These are phyloP conservation scores for Zygosaccharomyces rouxii DNA, from an alignment of 805 yeast genomes.

Conservation along the genomic window DNA sequence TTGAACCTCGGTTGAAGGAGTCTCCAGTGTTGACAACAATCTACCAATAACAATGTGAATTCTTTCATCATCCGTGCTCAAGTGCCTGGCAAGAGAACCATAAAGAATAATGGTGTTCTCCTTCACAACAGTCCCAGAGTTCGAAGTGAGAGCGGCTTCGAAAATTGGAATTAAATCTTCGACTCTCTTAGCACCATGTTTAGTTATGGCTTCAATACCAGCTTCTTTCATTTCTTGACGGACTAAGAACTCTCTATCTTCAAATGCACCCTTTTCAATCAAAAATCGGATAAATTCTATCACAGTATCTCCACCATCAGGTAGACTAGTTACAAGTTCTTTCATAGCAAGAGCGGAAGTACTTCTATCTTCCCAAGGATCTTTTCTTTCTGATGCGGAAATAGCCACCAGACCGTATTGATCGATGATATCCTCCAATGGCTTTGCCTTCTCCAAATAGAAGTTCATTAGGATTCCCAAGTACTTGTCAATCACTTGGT, in stretches of 20 bases:
- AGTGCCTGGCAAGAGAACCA: slow-evolving; percentile 87
- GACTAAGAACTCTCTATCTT: slow-evolving; percentile 68
- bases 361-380: slow-evolving; percentile 80
- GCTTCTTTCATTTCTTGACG: slow-evolving; percentile 84
- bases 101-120: slow-evolving; percentile 82
- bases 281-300: slow-evolving; percentile 57
- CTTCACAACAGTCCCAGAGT: slow-evolving; percentile 46
- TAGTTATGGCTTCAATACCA: slow-evolving; percentile 68
- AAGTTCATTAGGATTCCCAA: slow-evolving; percentile 47
- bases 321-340: slow-evolving; percentile 48
- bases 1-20: slow-evolving; percentile 89
- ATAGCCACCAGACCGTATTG: slow-evolving; percentile 74
- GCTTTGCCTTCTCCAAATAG: slow-evolving; percentile 58
- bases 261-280: slow-evolving; percentile 59
- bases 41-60: slow-evolving; percentile 61
- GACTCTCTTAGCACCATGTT: slow-evolving; percentile 61
- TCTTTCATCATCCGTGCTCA: slow-evolving; percentile 62
- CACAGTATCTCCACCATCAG: slow-evolving; percentile 38
- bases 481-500: slow-evolving; percentile 31
- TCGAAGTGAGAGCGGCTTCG: slow-evolving; percentile 51
- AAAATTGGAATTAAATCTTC: slow-evolving; percentile 77
- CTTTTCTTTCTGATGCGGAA: slow-evolving; percentile 55
- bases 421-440: slow-evolving; percentile 74
- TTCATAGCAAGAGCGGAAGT: slow-evolving; percentile 71
- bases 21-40: slow-evolving; percentile 67